Conservation (phyloP, 495 filamentous ascomycete genomes). For the Annulohypoxylon stygium region DNA sequence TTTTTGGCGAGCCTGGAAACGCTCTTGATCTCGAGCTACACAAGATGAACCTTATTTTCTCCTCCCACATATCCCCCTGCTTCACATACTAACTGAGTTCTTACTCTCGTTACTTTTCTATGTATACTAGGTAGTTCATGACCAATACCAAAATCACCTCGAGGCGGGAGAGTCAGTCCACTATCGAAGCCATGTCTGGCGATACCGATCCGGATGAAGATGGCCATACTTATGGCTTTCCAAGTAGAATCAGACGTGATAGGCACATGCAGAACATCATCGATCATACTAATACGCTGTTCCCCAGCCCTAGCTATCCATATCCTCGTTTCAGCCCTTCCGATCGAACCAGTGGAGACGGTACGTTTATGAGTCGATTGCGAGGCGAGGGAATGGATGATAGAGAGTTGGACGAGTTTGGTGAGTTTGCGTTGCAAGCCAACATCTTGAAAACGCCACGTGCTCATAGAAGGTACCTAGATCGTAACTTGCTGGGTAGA, state of each 20-base stretch:
- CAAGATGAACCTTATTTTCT: conserved; percentile 2
- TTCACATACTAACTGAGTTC: not conserved
- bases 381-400: conserved; percentile 4
- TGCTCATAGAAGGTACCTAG: conserved; percentile 18
- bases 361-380: conserved; percentile 5
- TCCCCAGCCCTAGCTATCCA: conserved; percentile 32
- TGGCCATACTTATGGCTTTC: conserved; percentile 31
- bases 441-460: too few species aligned
- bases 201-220: conserved; percentile 20
- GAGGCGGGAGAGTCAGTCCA: not conserved
- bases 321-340: conserved; percentile 13
- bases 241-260: conserved; percentile 31
- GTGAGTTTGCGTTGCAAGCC: conserved; percentile 35
- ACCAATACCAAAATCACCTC: not conserved
- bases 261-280: conserved; percentile 49
- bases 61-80: not conserved
- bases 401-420: conserved; percentile 52
- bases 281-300: conserved; percentile 44
- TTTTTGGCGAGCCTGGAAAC: not conserved
- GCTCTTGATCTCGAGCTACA: not conserved
- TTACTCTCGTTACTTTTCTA: too few species aligned
- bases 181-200: conserved; percentile 28
- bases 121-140: not conserved
- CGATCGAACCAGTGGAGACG: not conserved
- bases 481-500: conserved; percentile 37